These are phyloP conservation scores for Rheum nobile DNA, from an alignment of 148 eudicot genomes.

Conservation along the genomic window DNA sequence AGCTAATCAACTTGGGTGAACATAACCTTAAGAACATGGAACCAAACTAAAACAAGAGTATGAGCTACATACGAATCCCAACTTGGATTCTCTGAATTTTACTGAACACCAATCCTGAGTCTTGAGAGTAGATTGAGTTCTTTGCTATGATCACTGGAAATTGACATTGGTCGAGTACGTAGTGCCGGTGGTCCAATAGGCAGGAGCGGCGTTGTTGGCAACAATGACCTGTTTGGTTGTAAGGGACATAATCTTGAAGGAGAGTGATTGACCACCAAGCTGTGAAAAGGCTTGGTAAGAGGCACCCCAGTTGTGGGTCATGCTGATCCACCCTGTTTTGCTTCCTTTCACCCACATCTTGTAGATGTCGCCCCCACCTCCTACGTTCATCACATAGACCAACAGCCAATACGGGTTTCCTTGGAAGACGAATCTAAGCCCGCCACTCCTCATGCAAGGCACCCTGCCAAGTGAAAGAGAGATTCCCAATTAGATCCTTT, in stretches of 20 bases:
- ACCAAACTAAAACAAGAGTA: neutral
- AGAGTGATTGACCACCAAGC: constrained; percentile 52
- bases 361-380: constrained; percentile 51
- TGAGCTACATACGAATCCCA: neutral
- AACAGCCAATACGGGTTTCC: constrained; percentile 69
- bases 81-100: neutral
- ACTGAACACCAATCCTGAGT: neutral
- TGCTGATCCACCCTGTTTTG: constrained; percentile 57
- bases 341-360: constrained; percentile 76
- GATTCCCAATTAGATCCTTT: no score
- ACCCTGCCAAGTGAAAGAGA: constrained; percentile 29
- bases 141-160: constrained; percentile 25
- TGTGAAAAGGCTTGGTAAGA: constrained; percentile 72
- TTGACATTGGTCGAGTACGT: constrained; percentile 45
- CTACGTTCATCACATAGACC: constrained; percentile 77
- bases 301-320: constrained; percentile 97
- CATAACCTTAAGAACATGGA: neutral
- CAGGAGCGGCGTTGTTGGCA: constrained; percentile 46
- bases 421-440: constrained; percentile 44
- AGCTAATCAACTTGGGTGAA: neutral
- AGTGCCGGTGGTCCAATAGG: constrained; percentile 39
- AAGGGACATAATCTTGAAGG: constrained; percentile 49
- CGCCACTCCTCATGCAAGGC: constrained; percentile 47
- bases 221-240: constrained; percentile 35
- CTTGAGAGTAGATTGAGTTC: neutral